phyloP scores from a whole-genome alignment of 2,329 filamentous ascomycete species.

The Exophiala sideris region DNA sequence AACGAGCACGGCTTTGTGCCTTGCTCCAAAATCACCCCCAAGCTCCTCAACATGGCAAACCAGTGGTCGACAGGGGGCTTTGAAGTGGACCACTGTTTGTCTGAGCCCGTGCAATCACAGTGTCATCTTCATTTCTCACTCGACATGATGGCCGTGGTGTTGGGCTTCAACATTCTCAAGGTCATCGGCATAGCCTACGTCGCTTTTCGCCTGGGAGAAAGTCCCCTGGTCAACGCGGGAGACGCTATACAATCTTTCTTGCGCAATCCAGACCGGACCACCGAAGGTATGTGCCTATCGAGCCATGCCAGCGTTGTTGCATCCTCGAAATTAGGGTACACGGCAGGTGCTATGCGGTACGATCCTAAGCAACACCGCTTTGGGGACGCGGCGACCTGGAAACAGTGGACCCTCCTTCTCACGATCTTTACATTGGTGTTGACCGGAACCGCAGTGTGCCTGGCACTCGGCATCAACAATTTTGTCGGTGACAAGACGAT shows the following conservation, averaged over 20 bases:
- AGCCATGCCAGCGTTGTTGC: conserved; percentile 24
- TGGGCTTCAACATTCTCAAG: conserved; percentile 27
- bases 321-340: conserved; percentile 17
- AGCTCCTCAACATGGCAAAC: conserved; percentile 15
- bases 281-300: conserved; percentile 28
- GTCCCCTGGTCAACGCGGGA: conserved; percentile 35
- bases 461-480: conserved; percentile 16
- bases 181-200: conserved; percentile 22
- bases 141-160: conserved; percentile 26
- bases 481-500: conserved; percentile 23
- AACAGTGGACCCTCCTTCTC: conserved; percentile 26
- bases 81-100: conserved; percentile 26
- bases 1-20: conserved; percentile 19
- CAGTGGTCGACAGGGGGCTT: conserved; percentile 19
- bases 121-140: conserved; percentile 27
- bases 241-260: conserved; percentile 40
- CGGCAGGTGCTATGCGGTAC: conserved; percentile 17
- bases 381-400: conserved; percentile 19
- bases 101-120: conserved; percentile 19
- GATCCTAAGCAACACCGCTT: conserved; percentile 17
- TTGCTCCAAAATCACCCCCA: conserved; percentile 20
- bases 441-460: conserved; percentile 14
- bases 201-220: conserved; percentile 13
- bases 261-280: conserved; percentile 31
- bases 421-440: conserved; percentile 13